These are phyloP conservation scores for Gnetum montanum DNA, from an alignment of 75 land plant genomes.

Conservation along the genomic window DNA sequence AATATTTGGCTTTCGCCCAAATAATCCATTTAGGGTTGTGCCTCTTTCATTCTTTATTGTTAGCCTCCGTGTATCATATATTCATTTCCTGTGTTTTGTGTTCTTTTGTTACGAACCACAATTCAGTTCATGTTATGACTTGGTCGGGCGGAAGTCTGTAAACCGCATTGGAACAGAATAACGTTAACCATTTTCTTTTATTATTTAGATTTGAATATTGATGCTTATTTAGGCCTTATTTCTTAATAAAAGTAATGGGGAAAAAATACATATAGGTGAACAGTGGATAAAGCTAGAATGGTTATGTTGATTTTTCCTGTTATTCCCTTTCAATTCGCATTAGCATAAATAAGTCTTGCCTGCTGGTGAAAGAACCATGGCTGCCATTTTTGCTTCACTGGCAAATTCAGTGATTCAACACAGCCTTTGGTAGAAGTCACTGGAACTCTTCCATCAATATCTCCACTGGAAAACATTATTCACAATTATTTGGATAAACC, in stretches of 20 bases:
- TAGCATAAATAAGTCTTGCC: slow-evolving; percentile 10
- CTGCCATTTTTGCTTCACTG: slow-evolving; percentile 28
- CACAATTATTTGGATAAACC: background rate
- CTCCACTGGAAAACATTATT: slow-evolving; percentile 32
- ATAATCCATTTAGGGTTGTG: too few relatives aligned
- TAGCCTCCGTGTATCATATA: too few relatives aligned
- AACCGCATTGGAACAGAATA: too few relatives aligned
- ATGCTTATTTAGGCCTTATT: too few relatives aligned
- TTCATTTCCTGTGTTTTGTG: too few relatives aligned
- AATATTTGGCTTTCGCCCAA: too few relatives aligned
- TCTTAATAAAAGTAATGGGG: too few relatives aligned
- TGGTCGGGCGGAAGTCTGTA: too few relatives aligned
- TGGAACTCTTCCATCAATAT: slow-evolving; percentile 54
- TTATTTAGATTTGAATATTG: background rate
- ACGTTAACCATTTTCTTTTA: too few relatives aligned
- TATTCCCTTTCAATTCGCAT: background rate
- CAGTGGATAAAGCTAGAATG: background rate
- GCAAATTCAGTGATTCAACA: slow-evolving; percentile 26
- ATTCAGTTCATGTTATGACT: too few relatives aligned
- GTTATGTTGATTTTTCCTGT: background rate
- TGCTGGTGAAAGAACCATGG: slow-evolving; percentile 42
- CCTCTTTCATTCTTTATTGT: too few relatives aligned
- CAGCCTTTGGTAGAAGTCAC: slow-evolving; percentile 40
- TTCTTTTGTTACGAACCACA: too few relatives aligned
- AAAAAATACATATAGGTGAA: background rate